Conservation (phyloP, 2,329 filamentous ascomycete genomes). For the Orbilia blumenaviensis region DNA sequence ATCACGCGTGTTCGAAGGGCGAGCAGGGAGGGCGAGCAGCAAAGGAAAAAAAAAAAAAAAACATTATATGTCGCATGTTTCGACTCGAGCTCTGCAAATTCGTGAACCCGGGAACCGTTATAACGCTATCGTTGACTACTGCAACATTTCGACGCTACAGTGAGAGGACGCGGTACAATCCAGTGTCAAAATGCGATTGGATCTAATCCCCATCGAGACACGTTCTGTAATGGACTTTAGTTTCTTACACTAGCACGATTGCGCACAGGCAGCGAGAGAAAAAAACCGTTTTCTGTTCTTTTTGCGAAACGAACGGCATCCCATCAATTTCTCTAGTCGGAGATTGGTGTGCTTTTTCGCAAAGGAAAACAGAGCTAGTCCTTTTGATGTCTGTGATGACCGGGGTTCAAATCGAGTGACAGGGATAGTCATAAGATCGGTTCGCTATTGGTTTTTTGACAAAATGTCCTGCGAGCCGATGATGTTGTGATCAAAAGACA, state of each 20-base stretch:
- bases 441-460: slow-evolving; percentile 32
- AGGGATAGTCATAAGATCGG: slow-evolving; percentile 45
- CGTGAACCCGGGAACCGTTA: slow-evolving; percentile 1
- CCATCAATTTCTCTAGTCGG: slow-evolving; percentile 13
- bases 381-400: slow-evolving; percentile 14
- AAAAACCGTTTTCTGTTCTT: slow-evolving; percentile 34
- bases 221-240: slow-evolving; percentile 29
- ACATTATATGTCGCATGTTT: slow-evolving; percentile 26
- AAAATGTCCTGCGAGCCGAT: slow-evolving; percentile 45
- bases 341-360: slow-evolving; percentile 30
- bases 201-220: slow-evolving; percentile 15
- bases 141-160: slow-evolving; percentile 7
- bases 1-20: slow-evolving; percentile 33
- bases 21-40: not conserved
- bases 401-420: slow-evolving; percentile 33
- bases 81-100: slow-evolving; percentile 2
- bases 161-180: slow-evolving; percentile 4
- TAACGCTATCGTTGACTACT: not conserved
- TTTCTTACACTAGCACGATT: slow-evolving; percentile 4
- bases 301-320: not conserved
- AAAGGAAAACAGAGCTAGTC: slow-evolving; percentile 15
- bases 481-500: slow-evolving; percentile 5
- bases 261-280: slow-evolving; percentile 33
- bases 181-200: slow-evolving; percentile 1
- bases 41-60: not conserved